Conservation (phyloP, 768 basidiomycete genomes). For the Gyrodon lividus region DNA sequence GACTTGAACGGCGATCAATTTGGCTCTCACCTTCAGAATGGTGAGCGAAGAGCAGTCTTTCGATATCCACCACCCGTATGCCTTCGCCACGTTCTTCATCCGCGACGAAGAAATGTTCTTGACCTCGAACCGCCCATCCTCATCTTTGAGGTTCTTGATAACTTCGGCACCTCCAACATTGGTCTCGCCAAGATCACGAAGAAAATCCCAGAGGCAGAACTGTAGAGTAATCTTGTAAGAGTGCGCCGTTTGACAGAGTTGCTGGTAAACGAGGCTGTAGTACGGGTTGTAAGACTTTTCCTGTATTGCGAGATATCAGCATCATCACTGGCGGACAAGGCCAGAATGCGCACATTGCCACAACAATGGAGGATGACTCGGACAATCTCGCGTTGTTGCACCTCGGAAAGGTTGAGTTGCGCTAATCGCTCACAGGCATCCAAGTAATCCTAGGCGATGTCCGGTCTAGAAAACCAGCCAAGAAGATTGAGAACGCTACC, state of each 20-base stretch:
- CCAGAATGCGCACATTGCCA: constrained; percentile 64
- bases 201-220: constrained; percentile 95
- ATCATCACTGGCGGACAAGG: background rate
- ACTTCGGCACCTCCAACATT: constrained; percentile 78
- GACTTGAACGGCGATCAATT: background rate
- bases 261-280: constrained; percentile 85
- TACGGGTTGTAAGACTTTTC: constrained; percentile 95
- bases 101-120: constrained; percentile 57
- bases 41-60: constrained; percentile 74
- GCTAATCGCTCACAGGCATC: constrained; percentile 91
- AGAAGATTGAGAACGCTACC: constrained; percentile 21
- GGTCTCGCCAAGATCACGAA: constrained; percentile 86
- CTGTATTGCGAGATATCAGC: constrained; percentile 27
- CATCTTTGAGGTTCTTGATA: constrained; percentile 56
- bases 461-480: background rate
- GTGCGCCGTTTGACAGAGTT: constrained; percentile 76
- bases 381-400: constrained; percentile 94
- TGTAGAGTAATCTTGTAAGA: constrained; percentile 90
- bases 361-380: constrained; percentile 91
- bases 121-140: constrained; percentile 43
- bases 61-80: constrained; percentile 92
- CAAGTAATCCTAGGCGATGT: constrained; percentile 76
- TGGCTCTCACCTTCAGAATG: constrained; percentile 71
- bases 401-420: constrained; percentile 78
- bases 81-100: constrained; percentile 72